Evolutionary conservation across 1,139 yeast species (phyloP).

Genomic region (Kodamaea plutei): DNA sequence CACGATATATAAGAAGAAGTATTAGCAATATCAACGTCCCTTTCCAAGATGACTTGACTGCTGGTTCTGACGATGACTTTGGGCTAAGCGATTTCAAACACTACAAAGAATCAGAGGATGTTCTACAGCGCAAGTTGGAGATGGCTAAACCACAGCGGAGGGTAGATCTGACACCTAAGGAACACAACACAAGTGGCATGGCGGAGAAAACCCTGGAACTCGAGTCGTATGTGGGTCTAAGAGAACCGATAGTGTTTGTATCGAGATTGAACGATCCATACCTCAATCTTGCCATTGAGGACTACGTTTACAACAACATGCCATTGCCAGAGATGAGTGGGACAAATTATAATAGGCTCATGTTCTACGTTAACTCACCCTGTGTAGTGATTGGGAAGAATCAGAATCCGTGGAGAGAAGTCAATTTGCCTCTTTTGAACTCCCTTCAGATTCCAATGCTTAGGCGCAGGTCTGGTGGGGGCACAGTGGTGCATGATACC

Average conservation of each 20-base stretch:
- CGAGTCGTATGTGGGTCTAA: slow-evolving; percentile 3
- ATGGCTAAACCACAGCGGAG: not conserved
- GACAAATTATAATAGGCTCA: slow-evolving; percentile 51
- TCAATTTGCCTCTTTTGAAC: slow-evolving; percentile 58
- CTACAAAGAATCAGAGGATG: slow-evolving; percentile 33
- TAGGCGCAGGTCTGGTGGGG: slow-evolving; percentile 89
- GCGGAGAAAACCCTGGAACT: not conserved
- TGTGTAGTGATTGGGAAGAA: slow-evolving; percentile 95
- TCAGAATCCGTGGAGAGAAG: slow-evolving; percentile 92
- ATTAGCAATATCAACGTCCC: no score
- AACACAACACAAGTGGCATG: not conserved
- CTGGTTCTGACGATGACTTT: slow-evolving; percentile 33
- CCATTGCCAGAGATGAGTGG: slow-evolving; percentile 34
- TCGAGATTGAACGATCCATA: slow-evolving; percentile 59
- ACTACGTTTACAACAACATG: slow-evolving; percentile 63
- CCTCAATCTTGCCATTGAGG: slow-evolving; percentile 78
- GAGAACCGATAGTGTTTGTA: slow-evolving; percentile 36
- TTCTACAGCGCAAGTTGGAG: no score
- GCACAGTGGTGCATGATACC: slow-evolving; percentile 92
- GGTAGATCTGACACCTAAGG: not conserved
- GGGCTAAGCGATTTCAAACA: slow-evolving; percentile 39
- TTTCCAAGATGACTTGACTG: slow-evolving; percentile 37
- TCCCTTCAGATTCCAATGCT: slow-evolving; percentile 61
- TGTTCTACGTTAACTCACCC: slow-evolving; percentile 73
- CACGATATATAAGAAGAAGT: no score